Conservation (phyloP, 2,329 filamentous ascomycete species). For the Botryotinia narcissicola region DNA sequence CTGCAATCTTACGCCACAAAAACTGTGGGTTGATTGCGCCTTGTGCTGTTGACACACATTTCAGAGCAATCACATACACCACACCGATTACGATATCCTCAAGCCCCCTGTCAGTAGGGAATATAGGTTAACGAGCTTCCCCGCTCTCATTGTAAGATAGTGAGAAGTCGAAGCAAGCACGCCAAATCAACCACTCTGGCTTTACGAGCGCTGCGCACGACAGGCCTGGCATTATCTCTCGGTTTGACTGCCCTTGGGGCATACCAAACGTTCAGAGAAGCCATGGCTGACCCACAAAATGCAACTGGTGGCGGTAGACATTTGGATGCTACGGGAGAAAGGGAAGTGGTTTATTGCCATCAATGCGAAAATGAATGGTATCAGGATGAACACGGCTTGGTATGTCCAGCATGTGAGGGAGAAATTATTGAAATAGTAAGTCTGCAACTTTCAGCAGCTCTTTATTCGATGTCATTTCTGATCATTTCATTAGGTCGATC, state of each 20-base stretch:
- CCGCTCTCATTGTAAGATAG: conserved; percentile 7
- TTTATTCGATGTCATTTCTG: conserved; percentile 26
- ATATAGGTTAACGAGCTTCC: background rate
- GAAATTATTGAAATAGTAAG: conserved; percentile 86
- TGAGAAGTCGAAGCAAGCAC: background rate
- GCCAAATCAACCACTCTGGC: conserved; percentile 49
- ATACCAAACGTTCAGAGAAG: conserved; percentile 49
- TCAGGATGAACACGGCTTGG: conserved; percentile 63
- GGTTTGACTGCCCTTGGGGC: conserved; percentile 57
- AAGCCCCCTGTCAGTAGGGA: background rate
- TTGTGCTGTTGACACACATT: conserved; percentile 16
- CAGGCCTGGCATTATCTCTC: conserved; percentile 56
- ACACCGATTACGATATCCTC: conserved; percentile 11
- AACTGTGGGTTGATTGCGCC: conserved; percentile 15
- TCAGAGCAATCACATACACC: conserved; percentile 10
- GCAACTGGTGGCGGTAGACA: conserved; percentile 37
- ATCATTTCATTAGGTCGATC: conserved; percentile 46
- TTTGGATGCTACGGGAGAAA: conserved; percentile 50
- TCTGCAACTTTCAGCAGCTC: conserved; percentile 26
- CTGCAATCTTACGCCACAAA: conserved; percentile 16
- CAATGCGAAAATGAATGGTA: conserved; percentile 80
- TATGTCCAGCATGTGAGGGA: conserved; percentile 73
- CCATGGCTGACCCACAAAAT: conserved; percentile 37
- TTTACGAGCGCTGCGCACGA: conserved; percentile 53
- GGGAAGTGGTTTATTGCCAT: conserved; percentile 85